phyloP scores from a whole-genome alignment of 2,329 filamentous ascomycete genomes.

The Alternaria dauci region DNA sequence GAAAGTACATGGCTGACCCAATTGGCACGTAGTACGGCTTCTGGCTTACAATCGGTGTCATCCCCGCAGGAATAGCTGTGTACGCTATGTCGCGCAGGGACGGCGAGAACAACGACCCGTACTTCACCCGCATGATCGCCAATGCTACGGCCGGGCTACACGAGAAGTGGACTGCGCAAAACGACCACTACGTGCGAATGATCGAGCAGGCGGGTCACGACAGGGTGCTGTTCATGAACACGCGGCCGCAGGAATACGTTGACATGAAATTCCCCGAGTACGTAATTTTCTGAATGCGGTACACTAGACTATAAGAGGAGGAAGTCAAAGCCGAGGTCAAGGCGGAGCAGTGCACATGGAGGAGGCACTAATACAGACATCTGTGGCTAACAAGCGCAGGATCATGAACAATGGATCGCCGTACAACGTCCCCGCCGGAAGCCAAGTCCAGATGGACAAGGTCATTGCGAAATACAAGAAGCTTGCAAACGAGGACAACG shows the following conservation, averaged over 20 bases:
- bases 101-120: constrained; percentile 51
- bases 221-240: constrained; percentile 65
- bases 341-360: neutral
- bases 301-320: neutral
- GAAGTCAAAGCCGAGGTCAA: neutral
- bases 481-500: constrained; percentile 64
- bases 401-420: constrained; percentile 69
- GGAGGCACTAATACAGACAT: neutral
- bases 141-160: constrained; percentile 63
- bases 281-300: constrained; percentile 43
- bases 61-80: constrained; percentile 57
- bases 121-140: constrained; percentile 62
- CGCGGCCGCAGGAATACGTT: constrained; percentile 58
- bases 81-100: constrained; percentile 56
- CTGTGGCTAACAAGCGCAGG: constrained; percentile 52
- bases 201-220: constrained; percentile 71
- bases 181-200: constrained; percentile 67
- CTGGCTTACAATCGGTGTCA: constrained; percentile 55
- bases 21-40: constrained; percentile 54
- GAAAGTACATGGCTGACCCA: constrained; percentile 27
- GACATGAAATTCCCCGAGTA: constrained; percentile 72
- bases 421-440: constrained; percentile 70
- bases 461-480: constrained; percentile 70
- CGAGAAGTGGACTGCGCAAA: constrained; percentile 63
- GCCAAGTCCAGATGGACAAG: constrained; percentile 65